Evolutionary conservation across 495 filamentous ascomycete species (phyloP).

Genomic region (Penicillium egyptiacum): DNA sequence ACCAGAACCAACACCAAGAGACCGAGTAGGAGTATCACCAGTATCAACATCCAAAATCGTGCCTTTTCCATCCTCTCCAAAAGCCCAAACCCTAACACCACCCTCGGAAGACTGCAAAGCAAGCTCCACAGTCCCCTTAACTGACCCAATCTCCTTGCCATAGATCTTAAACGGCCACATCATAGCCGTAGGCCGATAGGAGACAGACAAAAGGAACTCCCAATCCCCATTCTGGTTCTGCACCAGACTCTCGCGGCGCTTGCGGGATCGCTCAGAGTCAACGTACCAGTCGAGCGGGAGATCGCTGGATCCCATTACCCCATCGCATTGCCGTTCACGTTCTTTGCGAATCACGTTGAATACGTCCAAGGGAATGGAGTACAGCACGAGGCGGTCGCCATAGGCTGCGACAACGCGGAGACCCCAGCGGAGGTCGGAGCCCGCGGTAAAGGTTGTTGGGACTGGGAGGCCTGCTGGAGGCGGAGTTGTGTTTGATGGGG

Average conservation of each 20-base stretch:
- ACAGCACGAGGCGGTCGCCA: slow-evolving; percentile 55
- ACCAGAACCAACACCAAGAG: slow-evolving; percentile 20
- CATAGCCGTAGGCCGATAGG: slow-evolving; percentile 37
- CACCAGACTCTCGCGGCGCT: slow-evolving; percentile 34
- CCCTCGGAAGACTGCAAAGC: slow-evolving; percentile 38
- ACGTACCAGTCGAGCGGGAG: slow-evolving; percentile 37
- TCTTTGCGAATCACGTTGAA: slow-evolving; percentile 48
- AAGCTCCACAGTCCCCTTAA: slow-evolving; percentile 40
- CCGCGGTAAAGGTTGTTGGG: slow-evolving; percentile 57
- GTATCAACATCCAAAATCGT: slow-evolving; percentile 43
- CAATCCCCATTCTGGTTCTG: slow-evolving; percentile 43
- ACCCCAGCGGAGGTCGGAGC: slow-evolving; percentile 60
- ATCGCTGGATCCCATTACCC: slow-evolving; percentile 40
- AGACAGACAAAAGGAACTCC: slow-evolving; percentile 41
- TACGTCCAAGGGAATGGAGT: slow-evolving; percentile 62
- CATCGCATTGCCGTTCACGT: slow-evolving; percentile 35
- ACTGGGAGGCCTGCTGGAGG: slow-evolving; percentile 39
- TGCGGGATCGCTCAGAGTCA: slow-evolving; percentile 30
- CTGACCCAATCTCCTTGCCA: slow-evolving; percentile 43
- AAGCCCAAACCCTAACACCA: slow-evolving; percentile 44
- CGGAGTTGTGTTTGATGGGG: slow-evolving; percentile 22
- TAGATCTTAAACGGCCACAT: slow-evolving; percentile 47
- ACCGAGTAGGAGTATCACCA: slow-evolving; percentile 7
- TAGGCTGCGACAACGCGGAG: slow-evolving; percentile 63
- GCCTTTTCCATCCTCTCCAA: slow-evolving; percentile 33